phyloP scores from a whole-genome alignment of 2,329 filamentous ascomycete species.

The Helotiales sp. region DNA sequence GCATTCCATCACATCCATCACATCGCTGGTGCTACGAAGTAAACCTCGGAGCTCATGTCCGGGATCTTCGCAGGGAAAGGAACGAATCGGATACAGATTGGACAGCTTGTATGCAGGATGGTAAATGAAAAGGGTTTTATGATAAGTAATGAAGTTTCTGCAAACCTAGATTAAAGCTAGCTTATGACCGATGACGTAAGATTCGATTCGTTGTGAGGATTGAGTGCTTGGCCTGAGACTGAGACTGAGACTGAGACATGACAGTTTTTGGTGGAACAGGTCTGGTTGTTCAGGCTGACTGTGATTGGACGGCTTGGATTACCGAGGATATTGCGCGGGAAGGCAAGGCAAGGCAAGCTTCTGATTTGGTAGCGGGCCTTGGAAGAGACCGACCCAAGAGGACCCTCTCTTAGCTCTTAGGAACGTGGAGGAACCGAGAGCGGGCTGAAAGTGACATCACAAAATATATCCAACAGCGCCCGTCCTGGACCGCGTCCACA shows the following conservation, averaged over 20 bases:
- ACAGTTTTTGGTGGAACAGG: neutral
- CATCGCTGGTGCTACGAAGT: too few relatives aligned
- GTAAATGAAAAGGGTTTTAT: too few relatives aligned
- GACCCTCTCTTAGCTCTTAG: too few relatives aligned
- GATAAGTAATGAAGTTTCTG: too few relatives aligned
- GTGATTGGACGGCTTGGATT: neutral
- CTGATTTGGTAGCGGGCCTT: neutral
- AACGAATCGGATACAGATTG: neutral
- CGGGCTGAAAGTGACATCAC: neutral
- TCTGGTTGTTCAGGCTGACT: neutral
- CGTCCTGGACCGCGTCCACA: too few relatives aligned
- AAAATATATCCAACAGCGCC: neutral
- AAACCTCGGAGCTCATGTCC: neutral
- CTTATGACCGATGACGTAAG: neutral
- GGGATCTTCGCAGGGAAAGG: neutral
- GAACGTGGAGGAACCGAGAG: neutral
- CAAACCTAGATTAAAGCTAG: too few relatives aligned
- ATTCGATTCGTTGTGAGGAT: too few relatives aligned
- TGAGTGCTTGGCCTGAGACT: too few relatives aligned
- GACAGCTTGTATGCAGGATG: too few relatives aligned
- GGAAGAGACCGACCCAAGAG: too few relatives aligned
- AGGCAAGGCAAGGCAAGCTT: neutral
- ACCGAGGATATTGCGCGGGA: neutral
- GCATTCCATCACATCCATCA: neutral
- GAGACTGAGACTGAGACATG: neutral